Percentiles rank a stretch among this genome's conserved stretches.
These are phyloP conservation scores for Setomelanomma holmii DNA, from an alignment of 2,329 filamentous ascomycete species.

Conservation along the genomic window DNA sequence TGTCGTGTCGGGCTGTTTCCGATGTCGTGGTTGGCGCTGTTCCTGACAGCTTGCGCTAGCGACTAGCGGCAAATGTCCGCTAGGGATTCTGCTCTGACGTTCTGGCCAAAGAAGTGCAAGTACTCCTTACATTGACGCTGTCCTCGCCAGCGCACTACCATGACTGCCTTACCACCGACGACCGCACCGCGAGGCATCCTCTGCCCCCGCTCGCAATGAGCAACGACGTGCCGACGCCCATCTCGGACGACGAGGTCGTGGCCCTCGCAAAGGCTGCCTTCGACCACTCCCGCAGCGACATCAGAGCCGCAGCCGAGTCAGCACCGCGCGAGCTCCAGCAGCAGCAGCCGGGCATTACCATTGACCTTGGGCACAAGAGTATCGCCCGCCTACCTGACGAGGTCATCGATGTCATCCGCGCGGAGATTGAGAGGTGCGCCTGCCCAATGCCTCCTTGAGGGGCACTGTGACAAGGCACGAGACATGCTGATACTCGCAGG, in stretches of 20 bases:
- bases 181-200: conserved; percentile 11
- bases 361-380: conserved; percentile 78
- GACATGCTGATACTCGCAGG: conserved; percentile 54
- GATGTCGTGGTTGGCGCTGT: conserved; percentile 12
- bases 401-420: conserved; percentile 76
- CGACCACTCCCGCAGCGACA: conserved; percentile 70
- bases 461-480: not conserved
- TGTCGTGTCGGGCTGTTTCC: conserved; percentile 17
- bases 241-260: conserved; percentile 70
- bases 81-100: not conserved
- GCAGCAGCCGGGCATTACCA: conserved; percentile 73
- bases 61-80: not conserved
- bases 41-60: conserved; percentile 16
- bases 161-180: conserved; percentile 6
- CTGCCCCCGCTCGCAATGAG: conserved; percentile 40
- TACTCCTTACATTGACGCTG: not conserved
- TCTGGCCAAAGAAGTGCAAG: not conserved
- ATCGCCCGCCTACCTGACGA: conserved; percentile 76
- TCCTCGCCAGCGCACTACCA: conserved; percentile 7
- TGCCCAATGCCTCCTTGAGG: not conserved
- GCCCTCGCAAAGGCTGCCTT: conserved; percentile 71
- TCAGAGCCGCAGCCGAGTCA: conserved; percentile 63
- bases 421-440: conserved; percentile 72
- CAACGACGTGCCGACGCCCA: conserved; percentile 51
- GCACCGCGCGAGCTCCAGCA: conserved; percentile 62